phyloP scores from a whole-genome alignment of 495 filamentous ascomycete genomes.

The Aspergillus sclerotioniger region DNA sequence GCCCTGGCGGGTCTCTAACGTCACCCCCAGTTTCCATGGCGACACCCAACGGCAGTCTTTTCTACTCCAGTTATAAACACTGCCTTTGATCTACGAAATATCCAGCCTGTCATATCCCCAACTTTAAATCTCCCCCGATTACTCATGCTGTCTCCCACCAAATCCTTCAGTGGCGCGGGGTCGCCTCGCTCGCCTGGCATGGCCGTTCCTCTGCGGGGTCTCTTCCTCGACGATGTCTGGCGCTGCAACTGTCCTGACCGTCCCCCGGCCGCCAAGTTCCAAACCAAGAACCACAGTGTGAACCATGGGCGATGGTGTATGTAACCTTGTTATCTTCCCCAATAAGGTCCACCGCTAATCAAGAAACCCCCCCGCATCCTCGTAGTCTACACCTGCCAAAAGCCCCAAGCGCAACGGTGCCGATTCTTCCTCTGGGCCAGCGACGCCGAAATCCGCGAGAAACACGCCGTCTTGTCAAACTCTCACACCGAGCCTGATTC shows the following conservation, averaged over 20 bases:
- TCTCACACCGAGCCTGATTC: constrained; percentile 39
- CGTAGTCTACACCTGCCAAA: constrained; percentile 64
- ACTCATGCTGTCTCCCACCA: not conserved
- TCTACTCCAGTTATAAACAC: not conserved
- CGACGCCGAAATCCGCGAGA: constrained; percentile 58
- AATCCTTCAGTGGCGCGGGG: not conserved
- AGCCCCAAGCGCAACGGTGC: constrained; percentile 51
- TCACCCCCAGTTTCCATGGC: constrained; percentile 25
- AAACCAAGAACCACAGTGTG: constrained; percentile 62
- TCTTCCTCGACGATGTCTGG: constrained; percentile 57
- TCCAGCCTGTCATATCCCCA: not conserved
- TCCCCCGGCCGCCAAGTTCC: constrained; percentile 56
- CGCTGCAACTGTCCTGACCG: constrained; percentile 66
- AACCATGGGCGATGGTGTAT: constrained; percentile 64
- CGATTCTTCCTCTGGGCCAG: constrained; percentile 71
- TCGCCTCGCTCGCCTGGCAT: constrained; percentile 24
- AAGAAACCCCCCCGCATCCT: not conserved
- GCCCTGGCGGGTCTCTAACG: not conserved
- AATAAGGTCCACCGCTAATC: not conserved
- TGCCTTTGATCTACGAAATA: no score
- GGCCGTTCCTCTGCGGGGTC: constrained; percentile 46
- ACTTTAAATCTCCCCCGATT: not conserved
- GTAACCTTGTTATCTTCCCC: not conserved
- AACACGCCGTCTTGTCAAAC: constrained; percentile 49
- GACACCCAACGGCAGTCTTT: constrained; percentile 15